These are phyloP conservation scores for Lactarius tabidus DNA, from an alignment of 768 basidiomycete genomes.

Conservation along the genomic window DNA sequence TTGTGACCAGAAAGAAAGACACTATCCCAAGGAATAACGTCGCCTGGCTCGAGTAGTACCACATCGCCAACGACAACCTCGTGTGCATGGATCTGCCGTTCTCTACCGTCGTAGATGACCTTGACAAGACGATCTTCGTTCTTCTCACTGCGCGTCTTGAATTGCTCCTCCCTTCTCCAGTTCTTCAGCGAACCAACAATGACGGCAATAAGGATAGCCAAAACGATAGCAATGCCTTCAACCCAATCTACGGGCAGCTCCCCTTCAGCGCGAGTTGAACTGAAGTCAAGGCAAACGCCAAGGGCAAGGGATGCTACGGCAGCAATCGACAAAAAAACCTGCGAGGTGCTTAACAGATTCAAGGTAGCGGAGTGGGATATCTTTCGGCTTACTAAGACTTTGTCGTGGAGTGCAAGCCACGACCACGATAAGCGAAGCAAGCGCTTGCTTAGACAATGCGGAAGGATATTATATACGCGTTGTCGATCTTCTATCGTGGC, in stretches of 20 bases:
- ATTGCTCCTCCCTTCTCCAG: constrained; percentile 98
- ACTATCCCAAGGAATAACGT: constrained; percentile 94
- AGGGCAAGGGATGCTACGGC: constrained; percentile 89
- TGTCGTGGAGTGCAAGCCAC: constrained; percentile 62
- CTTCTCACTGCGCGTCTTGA: constrained; percentile 87
- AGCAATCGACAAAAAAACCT: constrained; percentile 89
- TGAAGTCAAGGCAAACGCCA: constrained; percentile 94
- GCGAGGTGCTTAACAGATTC: constrained; percentile 38
- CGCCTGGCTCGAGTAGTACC: constrained; percentile 88
- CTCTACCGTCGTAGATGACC: constrained; percentile 40
- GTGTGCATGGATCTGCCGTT: constrained; percentile 39
- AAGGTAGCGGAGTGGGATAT: background rate
- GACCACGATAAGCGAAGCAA: constrained; percentile 55
- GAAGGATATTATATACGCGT: constrained; percentile 52
- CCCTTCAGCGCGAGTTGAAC: constrained; percentile 50
- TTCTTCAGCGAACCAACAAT: constrained; percentile 94
- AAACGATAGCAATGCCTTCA: constrained; percentile 82
- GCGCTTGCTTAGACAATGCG: constrained; percentile 43
- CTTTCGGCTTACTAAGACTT: constrained; percentile 48
- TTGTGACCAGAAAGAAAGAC: constrained; percentile 90
- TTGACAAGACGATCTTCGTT: constrained; percentile 92
- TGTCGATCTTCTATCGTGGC: constrained; percentile 42
- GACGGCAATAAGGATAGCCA: constrained; percentile 72
- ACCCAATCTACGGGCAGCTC: constrained; percentile 86
- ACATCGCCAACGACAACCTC: constrained; percentile 94